Evolutionary conservation across 345 rosid species (phyloP).

Genomic region (Citrus trifoliata): DNA sequence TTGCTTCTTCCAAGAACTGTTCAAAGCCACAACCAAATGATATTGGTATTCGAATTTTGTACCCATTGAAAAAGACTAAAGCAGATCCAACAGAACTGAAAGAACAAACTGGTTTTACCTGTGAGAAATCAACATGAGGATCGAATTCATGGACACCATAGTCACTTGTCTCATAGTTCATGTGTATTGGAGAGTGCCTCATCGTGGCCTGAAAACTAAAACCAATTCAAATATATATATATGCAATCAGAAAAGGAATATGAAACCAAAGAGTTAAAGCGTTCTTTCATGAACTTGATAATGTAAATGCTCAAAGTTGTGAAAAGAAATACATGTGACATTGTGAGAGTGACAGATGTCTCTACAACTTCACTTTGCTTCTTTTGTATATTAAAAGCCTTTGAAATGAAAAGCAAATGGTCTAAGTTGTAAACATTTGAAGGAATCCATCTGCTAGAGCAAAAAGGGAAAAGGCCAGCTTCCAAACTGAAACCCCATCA

Average conservation of each 20-base stretch:
- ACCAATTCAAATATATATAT: background rate
- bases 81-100: background rate
- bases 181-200: slow-evolving; percentile 23
- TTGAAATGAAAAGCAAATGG: background rate
- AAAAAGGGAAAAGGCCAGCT: slow-evolving; percentile 18
- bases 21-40: slow-evolving; percentile 7
- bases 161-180: slow-evolving; percentile 32
- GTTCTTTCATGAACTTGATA: background rate
- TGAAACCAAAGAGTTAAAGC: background rate
- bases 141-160: slow-evolving; percentile 39
- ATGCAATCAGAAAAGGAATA: background rate
- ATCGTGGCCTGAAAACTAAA: slow-evolving; percentile 21
- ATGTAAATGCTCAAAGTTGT: background rate
- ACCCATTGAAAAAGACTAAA: background rate
- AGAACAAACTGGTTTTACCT: slow-evolving; percentile 26
- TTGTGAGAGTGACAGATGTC: background rate
- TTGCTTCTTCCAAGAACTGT: slow-evolving; percentile 63
- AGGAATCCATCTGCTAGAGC: slow-evolving; percentile 5
- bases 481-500: slow-evolving; percentile 18
- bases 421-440: slow-evolving; percentile 7
- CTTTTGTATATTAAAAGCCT: slow-evolving; percentile 1
- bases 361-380: slow-evolving; percentile 1
- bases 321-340: background rate
- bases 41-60: background rate
- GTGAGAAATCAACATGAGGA: slow-evolving; percentile 40